A percentile compares a stretch with the other conserved stretches of the same genome.
These are phyloP conservation scores for Lupinus albus DNA, from an alignment of 306 rosid genomes.

Conservation along the genomic window DNA sequence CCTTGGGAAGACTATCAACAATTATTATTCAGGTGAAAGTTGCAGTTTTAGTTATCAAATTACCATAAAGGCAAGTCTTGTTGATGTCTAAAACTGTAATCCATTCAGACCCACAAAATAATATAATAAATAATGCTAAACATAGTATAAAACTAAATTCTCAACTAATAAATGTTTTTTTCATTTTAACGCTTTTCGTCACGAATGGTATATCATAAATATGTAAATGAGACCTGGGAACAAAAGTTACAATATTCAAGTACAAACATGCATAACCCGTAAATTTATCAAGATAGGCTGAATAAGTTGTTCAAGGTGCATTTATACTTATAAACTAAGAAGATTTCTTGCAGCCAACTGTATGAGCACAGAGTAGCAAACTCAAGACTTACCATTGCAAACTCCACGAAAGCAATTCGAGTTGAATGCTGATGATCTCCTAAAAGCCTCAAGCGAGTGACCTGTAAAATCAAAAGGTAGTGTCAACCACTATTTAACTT, in stretches of 20 bases:
- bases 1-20: constrained; percentile 7
- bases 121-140: not conserved
- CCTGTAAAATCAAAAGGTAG: constrained; percentile 50
- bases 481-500: constrained; percentile 19
- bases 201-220: too few species aligned
- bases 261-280: not conserved
- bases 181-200: too few species aligned
- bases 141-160: not conserved
- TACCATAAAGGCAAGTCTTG: not conserved
- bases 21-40: not conserved
- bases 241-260: not conserved
- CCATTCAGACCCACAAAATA: not conserved
- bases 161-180: not conserved
- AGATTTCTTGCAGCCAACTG: not conserved
- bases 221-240: not conserved
- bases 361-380: not conserved
- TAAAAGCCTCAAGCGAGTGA: constrained; percentile 92
- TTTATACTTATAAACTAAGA: not conserved
- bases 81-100: not conserved
- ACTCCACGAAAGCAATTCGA: constrained; percentile 98
- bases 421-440: constrained; percentile 97
- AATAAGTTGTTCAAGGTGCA: not conserved
- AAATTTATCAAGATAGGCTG: not conserved
- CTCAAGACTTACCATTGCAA: constrained; percentile 58
- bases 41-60: not conserved